Evolutionary conservation across 2,329 filamentous ascomycete genomes (phyloP).

Genomic region (Fusarium foetens): DNA sequence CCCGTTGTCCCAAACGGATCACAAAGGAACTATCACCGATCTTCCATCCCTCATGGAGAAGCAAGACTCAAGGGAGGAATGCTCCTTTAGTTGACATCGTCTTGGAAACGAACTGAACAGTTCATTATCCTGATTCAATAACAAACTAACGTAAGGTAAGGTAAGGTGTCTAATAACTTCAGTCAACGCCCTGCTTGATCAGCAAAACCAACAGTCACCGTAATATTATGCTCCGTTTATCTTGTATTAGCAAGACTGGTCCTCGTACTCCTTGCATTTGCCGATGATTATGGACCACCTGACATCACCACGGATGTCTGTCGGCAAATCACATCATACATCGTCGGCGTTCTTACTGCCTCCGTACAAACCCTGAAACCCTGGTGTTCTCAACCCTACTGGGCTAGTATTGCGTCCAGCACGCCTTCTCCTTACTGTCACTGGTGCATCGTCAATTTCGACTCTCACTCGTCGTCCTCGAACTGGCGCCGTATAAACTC

Average conservation of each 20-base stretch:
- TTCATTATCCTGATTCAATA: background rate
- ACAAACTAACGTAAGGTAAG: background rate
- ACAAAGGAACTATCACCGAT: constrained; percentile 10
- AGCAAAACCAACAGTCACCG: background rate
- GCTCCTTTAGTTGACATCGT: background rate
- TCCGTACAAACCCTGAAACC: constrained; percentile 59
- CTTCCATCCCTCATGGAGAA: background rate
- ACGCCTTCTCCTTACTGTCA: constrained; percentile 11
- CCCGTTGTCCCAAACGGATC: background rate
- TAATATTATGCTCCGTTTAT: constrained; percentile 8
- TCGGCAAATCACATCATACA: constrained; percentile 23
- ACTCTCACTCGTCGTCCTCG: constrained; percentile 15
- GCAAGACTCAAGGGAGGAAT: constrained; percentile 3
- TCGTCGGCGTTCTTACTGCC: constrained; percentile 61
- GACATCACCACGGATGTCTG: constrained; percentile 10
- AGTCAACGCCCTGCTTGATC: background rate
- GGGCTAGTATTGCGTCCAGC: constrained; percentile 49
- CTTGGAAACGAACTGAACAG: background rate
- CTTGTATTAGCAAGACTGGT: constrained; percentile 8
- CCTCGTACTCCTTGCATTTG: constrained; percentile 8
- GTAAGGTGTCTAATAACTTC: background rate
- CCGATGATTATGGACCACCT: constrained; percentile 3
- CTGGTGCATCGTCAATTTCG: background rate
- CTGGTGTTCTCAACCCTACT: constrained; percentile 53
- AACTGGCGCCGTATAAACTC: constrained; percentile 36